Evolutionary conservation across 1,284 basidiomycete species (phyloP).

Genomic region (Apiotrichum montevideense): DNA sequence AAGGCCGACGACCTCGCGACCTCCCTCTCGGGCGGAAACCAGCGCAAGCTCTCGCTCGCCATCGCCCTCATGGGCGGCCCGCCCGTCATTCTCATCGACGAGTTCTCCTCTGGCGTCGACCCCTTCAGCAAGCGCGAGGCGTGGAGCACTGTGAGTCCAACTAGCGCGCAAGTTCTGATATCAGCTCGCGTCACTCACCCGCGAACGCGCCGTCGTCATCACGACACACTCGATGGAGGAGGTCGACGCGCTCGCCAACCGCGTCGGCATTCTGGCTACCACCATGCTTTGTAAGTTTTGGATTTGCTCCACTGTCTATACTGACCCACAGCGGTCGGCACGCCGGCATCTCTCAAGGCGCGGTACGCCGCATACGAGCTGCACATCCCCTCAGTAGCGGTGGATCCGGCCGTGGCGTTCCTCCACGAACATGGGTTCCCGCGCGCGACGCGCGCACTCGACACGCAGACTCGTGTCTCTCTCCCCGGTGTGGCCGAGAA

Average conservation of each 20-base stretch:
- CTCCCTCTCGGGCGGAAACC: conserved; percentile 70
- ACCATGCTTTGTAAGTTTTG: conserved; percentile 56
- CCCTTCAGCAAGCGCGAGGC: conserved; percentile 76
- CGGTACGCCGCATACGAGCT: conserved; percentile 70
- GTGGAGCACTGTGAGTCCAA: conserved; percentile 51
- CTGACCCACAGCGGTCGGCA: conserved; percentile 52
- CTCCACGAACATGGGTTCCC: conserved; percentile 60
- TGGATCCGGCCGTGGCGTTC: conserved; percentile 54
- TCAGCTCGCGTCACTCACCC: conserved; percentile 55
- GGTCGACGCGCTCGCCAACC: conserved; percentile 65
- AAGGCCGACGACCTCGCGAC: conserved; percentile 67
- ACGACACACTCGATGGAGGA: conserved; percentile 73
- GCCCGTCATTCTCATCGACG: conserved; percentile 69
- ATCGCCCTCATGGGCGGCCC: conserved; percentile 76
- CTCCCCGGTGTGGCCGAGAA: conserved; percentile 28
- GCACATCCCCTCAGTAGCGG: conserved; percentile 62
- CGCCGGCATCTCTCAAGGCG: conserved; percentile 57
- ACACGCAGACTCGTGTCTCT: conserved; percentile 28
- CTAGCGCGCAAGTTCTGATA: neutral
- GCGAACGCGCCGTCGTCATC: conserved; percentile 39
- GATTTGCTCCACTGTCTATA: conserved; percentile 1
- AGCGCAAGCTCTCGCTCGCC: conserved; percentile 68
- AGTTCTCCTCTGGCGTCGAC: conserved; percentile 75
- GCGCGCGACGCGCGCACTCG: conserved; percentile 40
- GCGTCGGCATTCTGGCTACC: conserved; percentile 65